phyloP scores from a whole-genome alignment of 352 stramenopile species.

The Paralagenidium karlingii region DNA sequence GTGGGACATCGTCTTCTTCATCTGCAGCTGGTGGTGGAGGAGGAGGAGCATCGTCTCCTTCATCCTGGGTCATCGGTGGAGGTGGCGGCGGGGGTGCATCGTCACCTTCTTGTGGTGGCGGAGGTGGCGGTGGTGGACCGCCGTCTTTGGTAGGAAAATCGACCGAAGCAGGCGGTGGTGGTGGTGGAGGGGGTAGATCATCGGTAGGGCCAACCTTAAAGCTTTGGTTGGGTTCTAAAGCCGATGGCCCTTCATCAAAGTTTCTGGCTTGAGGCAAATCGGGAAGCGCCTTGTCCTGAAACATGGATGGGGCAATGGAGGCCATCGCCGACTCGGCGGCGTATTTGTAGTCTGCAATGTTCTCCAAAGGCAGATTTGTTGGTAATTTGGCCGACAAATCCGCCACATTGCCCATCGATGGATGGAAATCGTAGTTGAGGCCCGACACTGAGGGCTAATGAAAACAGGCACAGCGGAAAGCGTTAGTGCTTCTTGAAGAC shows the following conservation, averaged over 20 bases:
- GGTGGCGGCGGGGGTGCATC: slow-evolving; percentile 12
- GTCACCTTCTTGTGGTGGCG: slow-evolving; percentile 21
- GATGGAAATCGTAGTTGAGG: slow-evolving; percentile 72
- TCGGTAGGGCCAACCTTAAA: slow-evolving; percentile 60
- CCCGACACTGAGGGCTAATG: slow-evolving; percentile 43
- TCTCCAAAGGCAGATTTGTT: slow-evolving; percentile 63
- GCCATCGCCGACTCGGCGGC: slow-evolving; percentile 31
- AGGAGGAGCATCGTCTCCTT: slow-evolving; percentile 14
- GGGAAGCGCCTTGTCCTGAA: slow-evolving; percentile 65
- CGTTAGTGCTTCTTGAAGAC: no score
- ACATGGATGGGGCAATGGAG: slow-evolving; percentile 74
- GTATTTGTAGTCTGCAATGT: slow-evolving; percentile 74
- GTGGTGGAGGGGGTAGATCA: slow-evolving; percentile 28
- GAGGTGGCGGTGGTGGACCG: slow-evolving; percentile 34
- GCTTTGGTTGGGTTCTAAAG: slow-evolving; percentile 31
- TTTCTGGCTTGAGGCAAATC: slow-evolving; percentile 46
- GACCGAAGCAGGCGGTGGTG: slow-evolving; percentile 3
- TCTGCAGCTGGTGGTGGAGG: slow-evolving; percentile 11
- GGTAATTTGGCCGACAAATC: slow-evolving; percentile 64
- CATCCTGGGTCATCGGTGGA: slow-evolving; percentile 4
- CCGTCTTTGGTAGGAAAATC: slow-evolving; percentile 5
- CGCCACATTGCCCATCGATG: slow-evolving; percentile 46
- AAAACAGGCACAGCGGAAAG: no score
- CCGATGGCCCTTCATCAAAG: slow-evolving; percentile 53
- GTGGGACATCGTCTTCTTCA: not conserved